These are phyloP conservation scores for Hypomyces rosellus DNA, from an alignment of 2,329 filamentous ascomycete genomes.

Conservation along the genomic window DNA sequence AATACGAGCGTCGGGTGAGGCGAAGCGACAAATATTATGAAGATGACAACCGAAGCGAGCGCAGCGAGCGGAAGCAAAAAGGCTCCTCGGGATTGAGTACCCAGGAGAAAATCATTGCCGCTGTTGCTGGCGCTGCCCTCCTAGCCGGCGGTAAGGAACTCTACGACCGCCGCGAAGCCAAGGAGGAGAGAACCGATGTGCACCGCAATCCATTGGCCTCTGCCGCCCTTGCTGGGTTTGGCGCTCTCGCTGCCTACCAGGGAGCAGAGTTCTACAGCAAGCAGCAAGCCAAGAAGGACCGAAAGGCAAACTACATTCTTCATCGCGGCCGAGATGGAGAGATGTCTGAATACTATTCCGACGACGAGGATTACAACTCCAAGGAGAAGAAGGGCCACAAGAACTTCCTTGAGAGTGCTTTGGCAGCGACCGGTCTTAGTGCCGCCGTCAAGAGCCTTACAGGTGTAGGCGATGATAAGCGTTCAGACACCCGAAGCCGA, in stretches of 20 bases:
- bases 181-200: constrained; percentile 41
- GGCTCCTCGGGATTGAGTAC: constrained; percentile 38
- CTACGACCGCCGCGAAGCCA: constrained; percentile 56
- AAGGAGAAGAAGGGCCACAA: constrained; percentile 56
- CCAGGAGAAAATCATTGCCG: constrained; percentile 61
- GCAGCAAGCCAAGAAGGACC: constrained; percentile 50
- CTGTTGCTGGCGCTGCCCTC: constrained; percentile 57
- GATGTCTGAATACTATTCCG: constrained; percentile 48
- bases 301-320: constrained; percentile 46
- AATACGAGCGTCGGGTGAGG: constrained; percentile 38
- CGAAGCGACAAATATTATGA: constrained; percentile 47
- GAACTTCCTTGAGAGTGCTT: constrained; percentile 57
- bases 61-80: constrained; percentile 36
- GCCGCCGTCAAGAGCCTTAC: constrained; percentile 55
- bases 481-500: constrained; percentile 40
- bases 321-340: constrained; percentile 50
- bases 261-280: constrained; percentile 59
- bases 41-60: constrained; percentile 44
- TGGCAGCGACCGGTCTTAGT: constrained; percentile 56
- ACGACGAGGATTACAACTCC: constrained; percentile 40
- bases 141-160: constrained; percentile 62
- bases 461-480: constrained; percentile 40
- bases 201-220: constrained; percentile 54
- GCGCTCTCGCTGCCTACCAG: constrained; percentile 57
- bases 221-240: constrained; percentile 56